These are phyloP conservation scores for Neurospora terricola DNA, from an alignment of 495 filamentous ascomycete species.

Conservation along the genomic window DNA sequence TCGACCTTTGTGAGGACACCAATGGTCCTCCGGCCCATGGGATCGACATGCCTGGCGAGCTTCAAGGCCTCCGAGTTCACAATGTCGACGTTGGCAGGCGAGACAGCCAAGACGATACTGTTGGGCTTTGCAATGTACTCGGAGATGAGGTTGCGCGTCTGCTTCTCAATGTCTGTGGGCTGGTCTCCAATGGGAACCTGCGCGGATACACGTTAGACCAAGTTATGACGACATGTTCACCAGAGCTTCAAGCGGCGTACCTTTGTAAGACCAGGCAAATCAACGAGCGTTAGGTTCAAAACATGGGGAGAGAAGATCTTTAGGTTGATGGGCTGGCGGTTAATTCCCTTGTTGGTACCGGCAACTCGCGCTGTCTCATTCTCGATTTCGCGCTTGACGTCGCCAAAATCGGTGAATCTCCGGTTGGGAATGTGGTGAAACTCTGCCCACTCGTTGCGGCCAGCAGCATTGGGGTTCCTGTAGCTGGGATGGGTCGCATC, in stretches of 20 bases:
- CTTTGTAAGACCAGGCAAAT: constrained; percentile 93
- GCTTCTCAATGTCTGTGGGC: constrained; percentile 96
- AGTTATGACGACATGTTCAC: constrained; percentile 2
- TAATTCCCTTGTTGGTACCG: constrained; percentile 97
- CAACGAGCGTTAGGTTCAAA: constrained; percentile 90
- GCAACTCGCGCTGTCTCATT: constrained; percentile 92
- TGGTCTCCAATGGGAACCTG: constrained; percentile 95
- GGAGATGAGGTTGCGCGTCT: constrained; percentile 90
- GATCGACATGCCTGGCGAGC: constrained; percentile 92
- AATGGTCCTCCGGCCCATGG: constrained; percentile 88
- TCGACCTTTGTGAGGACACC: constrained; percentile 96
- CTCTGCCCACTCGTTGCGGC: constrained; percentile 78
- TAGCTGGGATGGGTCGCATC: constrained; percentile 47
- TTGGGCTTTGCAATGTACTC: constrained; percentile 99
- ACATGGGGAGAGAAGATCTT: constrained; percentile 99
- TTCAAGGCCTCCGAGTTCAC: constrained; percentile 98
- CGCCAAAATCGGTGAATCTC: constrained; percentile 81
- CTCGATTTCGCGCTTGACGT: constrained; percentile 95
- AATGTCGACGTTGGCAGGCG: constrained; percentile 94
- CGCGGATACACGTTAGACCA: constrained; percentile 2
- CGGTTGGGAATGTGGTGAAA: constrained; percentile 90
- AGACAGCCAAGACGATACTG: constrained; percentile 94
- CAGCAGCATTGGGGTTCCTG: constrained; percentile 33
- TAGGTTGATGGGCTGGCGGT: constrained; percentile 91
- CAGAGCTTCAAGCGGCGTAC: constrained; percentile 33